A percentile compares a stretch with the other conserved stretches of the same genome.
phyloP scores from a whole-genome alignment of 345 rosid genomes.

The Trapa incisa region DNA sequence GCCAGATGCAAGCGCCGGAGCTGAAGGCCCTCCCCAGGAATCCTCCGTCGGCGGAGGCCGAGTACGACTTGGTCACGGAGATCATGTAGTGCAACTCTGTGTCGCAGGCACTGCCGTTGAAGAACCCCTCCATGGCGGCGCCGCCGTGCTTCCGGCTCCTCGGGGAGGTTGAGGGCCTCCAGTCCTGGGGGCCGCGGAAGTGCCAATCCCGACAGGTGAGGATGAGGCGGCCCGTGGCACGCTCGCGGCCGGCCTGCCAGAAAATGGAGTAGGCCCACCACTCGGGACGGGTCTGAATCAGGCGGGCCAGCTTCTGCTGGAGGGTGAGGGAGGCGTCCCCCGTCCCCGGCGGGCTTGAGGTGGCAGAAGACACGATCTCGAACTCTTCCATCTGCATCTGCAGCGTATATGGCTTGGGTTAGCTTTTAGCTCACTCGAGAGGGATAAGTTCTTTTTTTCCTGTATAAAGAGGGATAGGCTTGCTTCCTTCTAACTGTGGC shows the following conservation, averaged over 20 bases:
- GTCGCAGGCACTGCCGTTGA: constrained; percentile 14
- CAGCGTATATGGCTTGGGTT: no score
- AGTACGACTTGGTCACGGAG: constrained; percentile 25
- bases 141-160: background rate
- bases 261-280: constrained; percentile 55
- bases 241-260: constrained; percentile 38
- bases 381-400: constrained; percentile 17
- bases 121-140: background rate
- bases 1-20: constrained; percentile 28
- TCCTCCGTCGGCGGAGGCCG: constrained; percentile 16
- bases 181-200: constrained; percentile 2
- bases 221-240: constrained; percentile 14
- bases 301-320: constrained; percentile 37
- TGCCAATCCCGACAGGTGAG: constrained; percentile 34
- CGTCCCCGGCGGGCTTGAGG: constrained; percentile 16
- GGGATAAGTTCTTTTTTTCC: background rate
- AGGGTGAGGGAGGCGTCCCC: constrained; percentile 19
- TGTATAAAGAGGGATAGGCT: background rate
- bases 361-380: constrained; percentile 15
- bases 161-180: background rate
- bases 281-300: constrained; percentile 31
- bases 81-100: constrained; percentile 32
- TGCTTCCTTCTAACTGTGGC: background rate
- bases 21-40: constrained; percentile 25
- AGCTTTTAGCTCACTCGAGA: no score